A percentile compares a stretch with the other conserved stretches of the same genome.
Evolutionary conservation across 108 stramenopile species (phyloP).

Genomic region (Fragilariopsis cylindrus): DNA sequence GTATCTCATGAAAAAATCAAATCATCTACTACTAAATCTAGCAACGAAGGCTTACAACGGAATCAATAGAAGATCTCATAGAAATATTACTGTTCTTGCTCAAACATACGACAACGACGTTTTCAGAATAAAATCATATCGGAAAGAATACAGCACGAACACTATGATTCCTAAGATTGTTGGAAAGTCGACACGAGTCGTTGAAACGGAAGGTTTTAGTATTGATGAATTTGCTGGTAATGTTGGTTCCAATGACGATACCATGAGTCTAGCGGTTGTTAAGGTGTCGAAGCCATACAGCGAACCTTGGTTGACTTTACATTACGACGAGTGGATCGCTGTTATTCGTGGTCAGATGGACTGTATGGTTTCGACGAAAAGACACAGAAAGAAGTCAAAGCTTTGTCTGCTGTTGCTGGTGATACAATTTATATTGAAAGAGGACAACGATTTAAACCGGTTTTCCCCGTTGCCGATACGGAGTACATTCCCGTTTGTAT

Average conservation of each 20-base stretch:
- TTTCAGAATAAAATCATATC: no score
- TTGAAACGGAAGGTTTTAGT: slow-evolving; percentile 60
- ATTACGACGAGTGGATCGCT: slow-evolving; percentile 74
- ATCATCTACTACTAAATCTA: no score
- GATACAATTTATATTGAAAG: slow-evolving; percentile 61
- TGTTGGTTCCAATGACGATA: slow-evolving; percentile 54
- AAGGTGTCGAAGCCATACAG: slow-evolving; percentile 46
- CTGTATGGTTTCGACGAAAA: slow-evolving; percentile 32
- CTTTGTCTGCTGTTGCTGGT: slow-evolving; percentile 34
- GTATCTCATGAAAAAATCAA: no score
- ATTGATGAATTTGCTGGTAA: slow-evolving; percentile 77
- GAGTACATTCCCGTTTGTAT: slow-evolving; percentile 77
- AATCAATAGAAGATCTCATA: no score
- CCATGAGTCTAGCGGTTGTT: slow-evolving; percentile 64
- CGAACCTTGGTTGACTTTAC: slow-evolving; percentile 74
- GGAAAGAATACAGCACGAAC: neutral
- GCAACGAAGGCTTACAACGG: no score
- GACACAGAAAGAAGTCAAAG: slow-evolving; percentile 19
- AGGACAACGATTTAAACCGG: slow-evolving; percentile 69
- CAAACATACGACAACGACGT: no score
- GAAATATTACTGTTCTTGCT: no score
- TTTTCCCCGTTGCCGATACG: slow-evolving; percentile 57
- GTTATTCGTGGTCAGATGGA: slow-evolving; percentile 56
- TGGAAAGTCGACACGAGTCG: slow-evolving; percentile 62
- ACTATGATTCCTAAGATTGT: slow-evolving; percentile 51